A percentile compares a stretch with the other conserved stretches of the same genome.
phyloP scores from a whole-genome alignment of 2,329 filamentous ascomycete species.

The Fulvia fulva region DNA sequence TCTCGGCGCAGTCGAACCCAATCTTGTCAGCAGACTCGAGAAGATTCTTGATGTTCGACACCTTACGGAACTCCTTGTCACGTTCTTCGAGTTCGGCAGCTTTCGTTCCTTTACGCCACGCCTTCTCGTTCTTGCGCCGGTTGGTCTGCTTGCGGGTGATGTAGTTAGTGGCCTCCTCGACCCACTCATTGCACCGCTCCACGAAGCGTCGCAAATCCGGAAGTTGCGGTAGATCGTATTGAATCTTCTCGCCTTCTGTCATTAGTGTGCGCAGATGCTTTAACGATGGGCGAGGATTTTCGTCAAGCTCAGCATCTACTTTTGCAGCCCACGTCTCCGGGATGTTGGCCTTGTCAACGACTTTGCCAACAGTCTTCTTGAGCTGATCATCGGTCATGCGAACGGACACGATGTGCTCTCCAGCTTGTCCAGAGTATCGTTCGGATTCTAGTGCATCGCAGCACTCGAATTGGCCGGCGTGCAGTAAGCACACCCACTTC shows the following conservation, averaged over 20 bases:
- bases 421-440: conserved; percentile 53
- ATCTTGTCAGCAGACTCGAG: conserved; percentile 79
- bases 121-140: conserved; percentile 88
- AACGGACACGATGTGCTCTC: conserved; percentile 70
- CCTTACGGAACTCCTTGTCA: conserved; percentile 77
- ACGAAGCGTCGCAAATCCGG: conserved; percentile 82
- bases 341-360: conserved; percentile 78
- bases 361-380: conserved; percentile 63
- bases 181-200: conserved; percentile 94
- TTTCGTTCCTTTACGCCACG: conserved; percentile 72
- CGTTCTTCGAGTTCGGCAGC: conserved; percentile 75
- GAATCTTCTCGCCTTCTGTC: conserved; percentile 93
- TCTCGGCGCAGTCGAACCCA: conserved; percentile 91
- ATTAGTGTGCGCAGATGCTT: conserved; percentile 80
- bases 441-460: conserved; percentile 66
- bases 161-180: conserved; percentile 93
- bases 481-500: conserved; percentile 76
- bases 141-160: conserved; percentile 97
- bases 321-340: conserved; percentile 90
- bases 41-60: conserved; percentile 82
- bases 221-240: conserved; percentile 80
- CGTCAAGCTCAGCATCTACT: conserved; percentile 76
- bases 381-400: conserved; percentile 72
- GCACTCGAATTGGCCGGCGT: conserved; percentile 76
- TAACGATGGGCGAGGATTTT: conserved; percentile 77